These are phyloP conservation scores for Volvox reticuliferus DNA, from an alignment of 139 green algal species.

Conservation along the genomic window DNA sequence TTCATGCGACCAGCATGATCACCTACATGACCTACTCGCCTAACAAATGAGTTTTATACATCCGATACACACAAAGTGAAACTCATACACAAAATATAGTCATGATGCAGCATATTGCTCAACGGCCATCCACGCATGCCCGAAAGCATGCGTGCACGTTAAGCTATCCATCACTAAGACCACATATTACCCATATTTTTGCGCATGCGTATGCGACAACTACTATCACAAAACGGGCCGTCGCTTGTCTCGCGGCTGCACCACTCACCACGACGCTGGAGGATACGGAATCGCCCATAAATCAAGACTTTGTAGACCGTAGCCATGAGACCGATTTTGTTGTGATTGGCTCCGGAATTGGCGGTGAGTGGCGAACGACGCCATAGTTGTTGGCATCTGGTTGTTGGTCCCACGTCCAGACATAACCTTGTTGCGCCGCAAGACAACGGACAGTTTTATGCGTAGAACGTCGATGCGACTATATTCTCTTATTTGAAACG, in stretches of 20 bases:
- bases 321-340: constrained; percentile 76
- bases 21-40: background rate
- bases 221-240: background rate
- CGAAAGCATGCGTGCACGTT: background rate
- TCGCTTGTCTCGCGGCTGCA: background rate
- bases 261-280: background rate
- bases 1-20: background rate
- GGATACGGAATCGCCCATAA: background rate
- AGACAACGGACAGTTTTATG: too few species aligned
- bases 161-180: background rate
- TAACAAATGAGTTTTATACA: background rate
- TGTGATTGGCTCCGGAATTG: constrained; percentile 79
- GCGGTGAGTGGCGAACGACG: constrained; percentile 54
- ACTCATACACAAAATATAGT: background rate
- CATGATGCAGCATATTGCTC: background rate
- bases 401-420: background rate
- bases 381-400: too few species aligned
- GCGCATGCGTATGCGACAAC: background rate
- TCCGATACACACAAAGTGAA: background rate
- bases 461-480: too few species aligned
- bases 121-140: background rate
- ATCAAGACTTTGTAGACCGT: background rate
- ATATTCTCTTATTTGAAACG: too few species aligned
- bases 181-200: background rate
- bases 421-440: too few species aligned